Percentiles rank a stretch among this genome's conserved stretches.
These are phyloP conservation scores for Aphanomyces invadans DNA, from an alignment of 352 stramenopile genomes.

Conservation along the genomic window DNA sequence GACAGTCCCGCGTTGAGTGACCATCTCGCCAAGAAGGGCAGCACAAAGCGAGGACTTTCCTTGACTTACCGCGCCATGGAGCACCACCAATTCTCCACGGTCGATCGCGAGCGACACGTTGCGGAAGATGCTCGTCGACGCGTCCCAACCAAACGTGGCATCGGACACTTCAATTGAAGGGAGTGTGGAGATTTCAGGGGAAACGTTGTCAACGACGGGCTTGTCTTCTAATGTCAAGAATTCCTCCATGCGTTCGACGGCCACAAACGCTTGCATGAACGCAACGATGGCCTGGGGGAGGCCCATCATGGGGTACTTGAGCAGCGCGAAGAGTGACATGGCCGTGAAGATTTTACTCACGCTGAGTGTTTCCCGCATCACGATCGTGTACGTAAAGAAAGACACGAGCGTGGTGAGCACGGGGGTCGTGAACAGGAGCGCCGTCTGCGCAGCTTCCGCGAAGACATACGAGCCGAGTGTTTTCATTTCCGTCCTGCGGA, in stretches of 20 bases:
- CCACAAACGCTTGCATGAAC: slow-evolving; percentile 85
- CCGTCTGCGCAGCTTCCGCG: slow-evolving; percentile 41
- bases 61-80: neutral
- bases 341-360: slow-evolving; percentile 90
- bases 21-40: slow-evolving; percentile 10
- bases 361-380: slow-evolving; percentile 83
- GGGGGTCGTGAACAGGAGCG: slow-evolving; percentile 75
- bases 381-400: slow-evolving; percentile 72
- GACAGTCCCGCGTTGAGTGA: neutral
- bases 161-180: slow-evolving; percentile 36
- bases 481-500: slow-evolving; percentile 65
- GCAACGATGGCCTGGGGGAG: slow-evolving; percentile 93
- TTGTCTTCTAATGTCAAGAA: slow-evolving; percentile 54
- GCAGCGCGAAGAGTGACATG: slow-evolving; percentile 93
- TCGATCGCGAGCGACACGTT: slow-evolving; percentile 26
- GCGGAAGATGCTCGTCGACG: neutral
- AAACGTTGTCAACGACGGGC: slow-evolving; percentile 40
- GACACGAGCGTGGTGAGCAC: slow-evolving; percentile 88
- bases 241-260: slow-evolving; percentile 45
- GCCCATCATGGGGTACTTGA: slow-evolving; percentile 96
- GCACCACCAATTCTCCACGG: neutral
- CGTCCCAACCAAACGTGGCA: slow-evolving; percentile 62
- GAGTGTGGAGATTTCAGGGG: slow-evolving; percentile 42
- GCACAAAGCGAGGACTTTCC: slow-evolving; percentile 8
- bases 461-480: slow-evolving; percentile 62